phyloP scores from a whole-genome alignment of 2,329 filamentous ascomycete species.

The Sarocladium strictum region DNA sequence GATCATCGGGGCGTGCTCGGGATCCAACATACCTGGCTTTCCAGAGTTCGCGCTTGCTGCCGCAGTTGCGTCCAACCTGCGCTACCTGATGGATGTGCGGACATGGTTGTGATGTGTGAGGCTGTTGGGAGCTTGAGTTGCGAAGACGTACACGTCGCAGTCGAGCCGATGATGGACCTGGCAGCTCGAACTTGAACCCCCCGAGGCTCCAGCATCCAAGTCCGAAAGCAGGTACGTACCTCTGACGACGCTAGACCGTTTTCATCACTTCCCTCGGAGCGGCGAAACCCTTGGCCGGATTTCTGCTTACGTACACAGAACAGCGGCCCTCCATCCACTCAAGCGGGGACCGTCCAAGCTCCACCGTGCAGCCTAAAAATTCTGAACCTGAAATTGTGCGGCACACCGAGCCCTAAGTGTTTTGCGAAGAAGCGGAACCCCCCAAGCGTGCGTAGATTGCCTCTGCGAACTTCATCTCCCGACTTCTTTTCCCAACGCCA shows the following conservation, averaged over 20 bases:
- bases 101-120: slow-evolving; percentile 9
- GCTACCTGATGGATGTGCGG: slow-evolving; percentile 37
- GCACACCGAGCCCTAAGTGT: slow-evolving; percentile 6
- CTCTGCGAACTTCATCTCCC: slow-evolving; percentile 1
- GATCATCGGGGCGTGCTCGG: no score
- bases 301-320: slow-evolving; percentile 3
- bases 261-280: not conserved
- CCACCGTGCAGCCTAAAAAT: slow-evolving; percentile 3
- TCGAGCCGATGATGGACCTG: not conserved
- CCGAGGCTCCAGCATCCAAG: not conserved
- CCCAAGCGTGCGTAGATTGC: not conserved
- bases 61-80: slow-evolving; percentile 89
- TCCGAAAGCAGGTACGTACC: not conserved
- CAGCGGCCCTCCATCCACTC: not conserved
- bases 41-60: slow-evolving; percentile 81
- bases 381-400: slow-evolving; percentile 9
- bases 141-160: not conserved
- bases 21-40: slow-evolving; percentile 69
- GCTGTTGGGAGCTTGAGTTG: no score
- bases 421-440: not conserved
- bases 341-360: not conserved
- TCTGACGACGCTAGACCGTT: not conserved
- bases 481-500: slow-evolving; percentile 9
- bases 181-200: not conserved
- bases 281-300: not conserved